Evolutionary conservation across 176 grass and related monocot species (phyloP).

Genomic region (Alopecurus myosuroides): DNA sequence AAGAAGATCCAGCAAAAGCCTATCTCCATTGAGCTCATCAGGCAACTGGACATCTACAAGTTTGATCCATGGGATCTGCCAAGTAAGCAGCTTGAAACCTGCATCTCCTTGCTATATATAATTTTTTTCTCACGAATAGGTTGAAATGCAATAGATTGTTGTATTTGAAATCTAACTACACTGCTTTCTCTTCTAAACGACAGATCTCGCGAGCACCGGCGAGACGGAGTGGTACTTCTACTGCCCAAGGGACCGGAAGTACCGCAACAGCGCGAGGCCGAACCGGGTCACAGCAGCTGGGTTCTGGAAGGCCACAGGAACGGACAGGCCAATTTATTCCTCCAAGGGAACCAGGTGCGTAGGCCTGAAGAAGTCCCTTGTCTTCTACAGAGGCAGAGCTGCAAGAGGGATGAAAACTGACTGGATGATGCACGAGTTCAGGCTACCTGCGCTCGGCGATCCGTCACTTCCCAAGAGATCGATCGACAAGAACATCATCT

Average conservation of each 20-base stretch:
- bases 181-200: background rate
- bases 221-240: constrained; percentile 99
- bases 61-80: constrained; percentile 83
- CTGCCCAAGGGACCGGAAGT: constrained; percentile 90
- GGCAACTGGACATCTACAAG: constrained; percentile 75
- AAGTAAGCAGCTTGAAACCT: constrained; percentile 53
- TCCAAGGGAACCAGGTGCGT: constrained; percentile 72
- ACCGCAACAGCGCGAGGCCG: constrained; percentile 73
- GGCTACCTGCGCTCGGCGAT: constrained; percentile 62
- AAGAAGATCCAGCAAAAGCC: constrained; percentile 66
- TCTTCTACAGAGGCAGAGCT: constrained; percentile 95
- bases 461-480: constrained; percentile 46
- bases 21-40: constrained; percentile 70
- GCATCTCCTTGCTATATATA: background rate
- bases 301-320: constrained; percentile 99
- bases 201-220: constrained; percentile 84
- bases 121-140: background rate
- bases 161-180: background rate
- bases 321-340: constrained; percentile 92
- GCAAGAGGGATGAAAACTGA: constrained; percentile 88
- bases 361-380: constrained; percentile 98
- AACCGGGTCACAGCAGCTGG: constrained; percentile 84
- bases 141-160: background rate
- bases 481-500: constrained; percentile 77
- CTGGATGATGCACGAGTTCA: constrained; percentile 99